Base-by-base conservation (phyloP, 2,329 filamentous ascomycete genomes). In the Microthyrium microscopicum region DNA sequence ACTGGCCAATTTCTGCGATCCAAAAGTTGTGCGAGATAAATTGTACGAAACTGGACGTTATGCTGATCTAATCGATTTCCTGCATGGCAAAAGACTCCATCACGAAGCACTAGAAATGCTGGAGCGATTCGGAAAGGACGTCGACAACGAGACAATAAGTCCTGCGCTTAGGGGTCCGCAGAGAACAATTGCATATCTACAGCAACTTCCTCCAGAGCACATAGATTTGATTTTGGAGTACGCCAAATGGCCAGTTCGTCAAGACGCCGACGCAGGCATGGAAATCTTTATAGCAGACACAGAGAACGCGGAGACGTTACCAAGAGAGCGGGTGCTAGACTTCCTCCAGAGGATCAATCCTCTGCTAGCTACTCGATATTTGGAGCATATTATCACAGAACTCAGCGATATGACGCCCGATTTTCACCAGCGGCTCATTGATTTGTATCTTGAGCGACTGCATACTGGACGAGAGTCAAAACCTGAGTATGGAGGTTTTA, bases 1-100 rank as follows among this genome's bases (percentile, higher is more conserved):
- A 17, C 82, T 95, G 33, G 77, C 85, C 49, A 98, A 98, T 52
- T 95, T 94, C 50, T 95, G 89, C 53, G 87, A 98, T 46, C 87
- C 89, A 0, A 77, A 82, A 20, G 89, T 95, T 3, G 87, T 98
- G 16, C 89, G 93, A 50, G 81, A 93, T 53, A 84, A 84, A 46
- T 62, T 98, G 4, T 73, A 93, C 39, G 82, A 93, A 51, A 82
- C 77, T 26, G 80, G 80, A 37, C 73, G 85, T 20, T 94, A 92
- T 54, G 87, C 77, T 33, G 87, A 95, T 56, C 62, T 98, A 2
- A 84, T 98, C n/a, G 87, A 95, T 52, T 98, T 98, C 50, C 75
- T 95, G 44, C 83, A 91, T 46, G 89, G 89, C 41, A 98, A 98
- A 59, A 85, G 78, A 52, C 66, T 95, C 26, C 89, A 98, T 54